These are phyloP conservation scores for Ambrosiella beaveri DNA, from an alignment of 2,329 filamentous ascomycete genomes.

Conservation along the genomic window DNA sequence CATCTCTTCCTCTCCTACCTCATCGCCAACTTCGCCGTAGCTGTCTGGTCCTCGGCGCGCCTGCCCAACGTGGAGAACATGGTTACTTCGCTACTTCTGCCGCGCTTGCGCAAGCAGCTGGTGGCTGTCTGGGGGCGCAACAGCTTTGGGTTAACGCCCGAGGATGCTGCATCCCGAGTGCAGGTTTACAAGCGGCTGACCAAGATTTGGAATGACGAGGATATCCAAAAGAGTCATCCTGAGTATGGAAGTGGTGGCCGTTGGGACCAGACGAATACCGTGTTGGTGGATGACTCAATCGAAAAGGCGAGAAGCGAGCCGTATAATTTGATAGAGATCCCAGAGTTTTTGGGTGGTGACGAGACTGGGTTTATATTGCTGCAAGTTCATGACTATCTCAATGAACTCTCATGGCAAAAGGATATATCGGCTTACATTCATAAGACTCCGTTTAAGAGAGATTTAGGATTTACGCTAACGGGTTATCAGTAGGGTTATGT, in stretches of 20 bases:
- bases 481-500: background rate
- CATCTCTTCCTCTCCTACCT: constrained; percentile 54
- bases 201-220: constrained; percentile 45
- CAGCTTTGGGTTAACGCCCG: constrained; percentile 45
- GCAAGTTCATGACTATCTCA: constrained; percentile 45
- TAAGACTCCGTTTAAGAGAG: constrained; percentile 29
- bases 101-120: constrained; percentile 34
- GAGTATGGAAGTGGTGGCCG: constrained; percentile 17
- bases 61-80: constrained; percentile 55
- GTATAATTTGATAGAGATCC: constrained; percentile 62
- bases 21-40: constrained; percentile 57
- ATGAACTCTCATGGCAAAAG: constrained; percentile 31
- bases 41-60: constrained; percentile 80
- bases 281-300: constrained; percentile 70
- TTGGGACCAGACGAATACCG: constrained; percentile 75
- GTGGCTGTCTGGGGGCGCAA: constrained; percentile 66
- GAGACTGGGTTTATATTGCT: constrained; percentile 32
- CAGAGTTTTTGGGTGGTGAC: constrained; percentile 46
- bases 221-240: constrained; percentile 29
- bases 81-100: constrained; percentile 45
- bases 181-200: constrained; percentile 82
- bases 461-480: constrained; percentile 13
- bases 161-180: constrained; percentile 52
- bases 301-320: constrained; percentile 75
- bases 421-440: constrained; percentile 49